phyloP scores from a whole-genome alignment of 768 basidiomycete genomes.

The Kondoa subrosea region DNA sequence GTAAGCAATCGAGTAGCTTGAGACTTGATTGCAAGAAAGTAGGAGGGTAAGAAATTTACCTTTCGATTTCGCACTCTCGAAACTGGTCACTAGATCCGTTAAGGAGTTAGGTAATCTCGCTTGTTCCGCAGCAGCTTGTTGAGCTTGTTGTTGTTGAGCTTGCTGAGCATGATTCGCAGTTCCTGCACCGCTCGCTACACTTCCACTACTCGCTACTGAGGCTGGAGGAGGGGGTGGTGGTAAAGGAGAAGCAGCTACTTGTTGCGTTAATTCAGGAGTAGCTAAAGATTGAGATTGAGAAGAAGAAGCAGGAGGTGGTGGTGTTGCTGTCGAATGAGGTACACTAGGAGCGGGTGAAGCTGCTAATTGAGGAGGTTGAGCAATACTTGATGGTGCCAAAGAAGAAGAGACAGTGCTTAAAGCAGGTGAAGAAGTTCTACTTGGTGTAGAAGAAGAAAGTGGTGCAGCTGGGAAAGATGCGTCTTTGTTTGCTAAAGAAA shows the following conservation, averaged over 20 bases:
- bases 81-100: slow-evolving; percentile 81
- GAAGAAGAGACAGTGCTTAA: slow-evolving; percentile 22
- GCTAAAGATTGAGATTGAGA: background rate
- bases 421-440: slow-evolving; percentile 6
- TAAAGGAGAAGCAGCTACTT: too few species aligned
- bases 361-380: slow-evolving; percentile 6
- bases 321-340: background rate
- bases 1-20: background rate
- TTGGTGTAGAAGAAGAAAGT: background rate
- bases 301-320: background rate
- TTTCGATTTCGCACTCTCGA: slow-evolving; percentile 92
- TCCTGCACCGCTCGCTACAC: background rate
- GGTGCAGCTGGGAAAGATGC: background rate
- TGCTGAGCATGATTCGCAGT: slow-evolving; percentile 6
- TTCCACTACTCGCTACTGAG: slow-evolving; percentile 17
- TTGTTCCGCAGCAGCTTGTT: slow-evolving; percentile 32
- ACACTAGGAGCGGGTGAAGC: background rate
- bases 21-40: background rate
- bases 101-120: slow-evolving; percentile 55
- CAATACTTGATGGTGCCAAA: too few species aligned
- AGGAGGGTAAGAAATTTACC: slow-evolving; percentile 38
- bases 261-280: slow-evolving; percentile 6
- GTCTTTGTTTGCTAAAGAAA: slow-evolving; percentile 7
- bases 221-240: too few species aligned
- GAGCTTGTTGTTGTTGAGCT: slow-evolving; percentile 39